Evolutionary conservation across 805 yeast species (phyloP).

Genomic region (Zygosaccharomyces gambellarensis): DNA sequence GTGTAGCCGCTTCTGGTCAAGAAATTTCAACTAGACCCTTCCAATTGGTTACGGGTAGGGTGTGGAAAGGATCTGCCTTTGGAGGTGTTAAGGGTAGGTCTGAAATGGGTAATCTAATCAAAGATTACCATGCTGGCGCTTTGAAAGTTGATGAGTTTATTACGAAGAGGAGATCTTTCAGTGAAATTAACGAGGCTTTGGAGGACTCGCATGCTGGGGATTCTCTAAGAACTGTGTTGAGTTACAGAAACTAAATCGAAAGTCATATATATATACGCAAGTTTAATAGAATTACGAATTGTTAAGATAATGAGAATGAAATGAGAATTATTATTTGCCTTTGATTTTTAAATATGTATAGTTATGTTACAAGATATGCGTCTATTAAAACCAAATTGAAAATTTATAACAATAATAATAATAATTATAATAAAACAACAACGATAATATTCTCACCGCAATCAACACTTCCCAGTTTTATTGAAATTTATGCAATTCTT

Average conservation of each 20-base stretch:
- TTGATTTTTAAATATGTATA: background rate
- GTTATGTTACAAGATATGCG: constrained; percentile 6
- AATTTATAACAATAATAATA: background rate
- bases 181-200: constrained; percentile 80
- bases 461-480: background rate
- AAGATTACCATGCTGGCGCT: constrained; percentile 74
- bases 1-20: constrained; percentile 98
- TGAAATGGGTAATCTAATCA: constrained; percentile 86
- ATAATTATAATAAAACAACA: constrained; percentile 1
- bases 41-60: constrained; percentile 98
- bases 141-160: constrained; percentile 92
- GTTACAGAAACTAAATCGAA: constrained; percentile 21
- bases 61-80: constrained; percentile 98
- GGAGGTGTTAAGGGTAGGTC: constrained; percentile 98
- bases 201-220: constrained; percentile 93
- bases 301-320: background rate
- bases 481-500: constrained; percentile 3
- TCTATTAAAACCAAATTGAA: constrained; percentile 5
- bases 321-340: background rate
- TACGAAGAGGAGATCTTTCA: constrained; percentile 80
- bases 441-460: background rate
- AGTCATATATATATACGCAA: background rate
- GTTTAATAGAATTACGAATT: too few species aligned
- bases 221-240: constrained; percentile 87
- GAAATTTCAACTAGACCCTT: constrained; percentile 97